Evolutionary conservation across 345 rosid genomes (phyloP).

Genomic region (Erodium maritimum): DNA sequence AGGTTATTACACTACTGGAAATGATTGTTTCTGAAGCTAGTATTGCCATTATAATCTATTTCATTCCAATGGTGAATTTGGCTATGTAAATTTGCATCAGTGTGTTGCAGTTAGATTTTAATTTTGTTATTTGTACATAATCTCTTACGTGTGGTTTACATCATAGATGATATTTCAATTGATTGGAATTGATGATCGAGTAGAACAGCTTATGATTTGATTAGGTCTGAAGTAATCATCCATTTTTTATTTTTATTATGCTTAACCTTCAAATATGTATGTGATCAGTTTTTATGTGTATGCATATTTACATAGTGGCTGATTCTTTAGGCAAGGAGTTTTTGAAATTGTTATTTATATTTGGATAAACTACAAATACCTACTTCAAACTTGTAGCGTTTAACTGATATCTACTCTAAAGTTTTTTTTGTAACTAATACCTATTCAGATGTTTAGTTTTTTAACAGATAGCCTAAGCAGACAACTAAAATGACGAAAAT

Average conservation of each 20-base stretch:
- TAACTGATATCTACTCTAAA: too few species aligned
- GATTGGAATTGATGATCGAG: background rate
- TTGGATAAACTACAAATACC: too few species aligned
- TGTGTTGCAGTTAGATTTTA: background rate
- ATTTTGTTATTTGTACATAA: background rate
- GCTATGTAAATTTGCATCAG: background rate
- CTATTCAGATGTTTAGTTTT: too few species aligned
- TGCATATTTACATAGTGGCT: too few species aligned
- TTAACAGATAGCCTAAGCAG: too few species aligned
- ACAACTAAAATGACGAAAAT: too few species aligned
- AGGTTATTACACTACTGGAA: slow-evolving; percentile 23
- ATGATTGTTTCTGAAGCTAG: background rate
- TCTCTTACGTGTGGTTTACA: background rate
- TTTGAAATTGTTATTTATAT: background rate
- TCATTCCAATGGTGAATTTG: background rate
- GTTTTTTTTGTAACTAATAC: too few species aligned
- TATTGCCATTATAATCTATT: background rate
- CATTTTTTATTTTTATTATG: too few species aligned
- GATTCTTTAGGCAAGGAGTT: too few species aligned
- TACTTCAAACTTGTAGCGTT: background rate
- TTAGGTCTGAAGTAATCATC: background rate
- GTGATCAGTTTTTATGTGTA: background rate
- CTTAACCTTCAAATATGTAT: too few species aligned
- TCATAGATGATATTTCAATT: background rate
- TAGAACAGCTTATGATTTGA: background rate